phyloP scores from a whole-genome alignment of 2,329 filamentous ascomycete genomes.

The Pestalotiopsis sp. region DNA sequence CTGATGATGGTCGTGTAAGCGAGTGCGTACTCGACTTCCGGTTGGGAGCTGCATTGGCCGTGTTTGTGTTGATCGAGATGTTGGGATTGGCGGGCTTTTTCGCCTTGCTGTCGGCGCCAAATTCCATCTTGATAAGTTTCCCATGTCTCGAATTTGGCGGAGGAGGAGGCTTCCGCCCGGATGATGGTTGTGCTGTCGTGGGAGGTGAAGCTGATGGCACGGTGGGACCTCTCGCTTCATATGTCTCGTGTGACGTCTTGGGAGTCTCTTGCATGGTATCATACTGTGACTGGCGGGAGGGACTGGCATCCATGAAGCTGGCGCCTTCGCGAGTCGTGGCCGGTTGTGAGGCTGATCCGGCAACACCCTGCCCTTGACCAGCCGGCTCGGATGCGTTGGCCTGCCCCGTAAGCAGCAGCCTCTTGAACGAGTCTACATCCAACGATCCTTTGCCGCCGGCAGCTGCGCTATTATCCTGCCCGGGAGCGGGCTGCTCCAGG shows the following conservation, averaged over 20 bases:
- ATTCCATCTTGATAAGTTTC: constrained; percentile 65
- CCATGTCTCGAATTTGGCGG: constrained; percentile 77
- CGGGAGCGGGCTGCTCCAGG: constrained; percentile 41
- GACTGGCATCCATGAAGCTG: constrained; percentile 61
- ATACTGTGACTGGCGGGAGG: constrained; percentile 61
- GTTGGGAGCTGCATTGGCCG: constrained; percentile 18
- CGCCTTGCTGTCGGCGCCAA: constrained; percentile 40
- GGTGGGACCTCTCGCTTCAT: constrained; percentile 49
- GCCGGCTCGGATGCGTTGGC: constrained; percentile 36
- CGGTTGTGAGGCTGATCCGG: constrained; percentile 21
- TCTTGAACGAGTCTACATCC: constrained; percentile 79
- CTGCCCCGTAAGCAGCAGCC: constrained; percentile 75
- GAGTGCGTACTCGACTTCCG: constrained; percentile 22
- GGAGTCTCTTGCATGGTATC: constrained; percentile 55
- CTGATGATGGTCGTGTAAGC: constrained; percentile 31
- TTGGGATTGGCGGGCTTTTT: constrained; percentile 16
- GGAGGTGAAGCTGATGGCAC: constrained; percentile 31
- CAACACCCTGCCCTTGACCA: not conserved
- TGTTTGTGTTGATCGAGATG: constrained; percentile 22
- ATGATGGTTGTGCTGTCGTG: constrained; percentile 20
- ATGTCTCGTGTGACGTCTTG: constrained; percentile 61
- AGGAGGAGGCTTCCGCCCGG: constrained; percentile 61
- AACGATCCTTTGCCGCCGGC: constrained; percentile 50
- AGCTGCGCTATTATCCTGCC: constrained; percentile 33
- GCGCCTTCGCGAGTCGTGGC: constrained; percentile 40